Percentiles rank a stretch among this genome's conserved stretches.
Evolutionary conservation across 257 asterid species (phyloP).

Genomic region (Ophiorrhiza pumila): DNA sequence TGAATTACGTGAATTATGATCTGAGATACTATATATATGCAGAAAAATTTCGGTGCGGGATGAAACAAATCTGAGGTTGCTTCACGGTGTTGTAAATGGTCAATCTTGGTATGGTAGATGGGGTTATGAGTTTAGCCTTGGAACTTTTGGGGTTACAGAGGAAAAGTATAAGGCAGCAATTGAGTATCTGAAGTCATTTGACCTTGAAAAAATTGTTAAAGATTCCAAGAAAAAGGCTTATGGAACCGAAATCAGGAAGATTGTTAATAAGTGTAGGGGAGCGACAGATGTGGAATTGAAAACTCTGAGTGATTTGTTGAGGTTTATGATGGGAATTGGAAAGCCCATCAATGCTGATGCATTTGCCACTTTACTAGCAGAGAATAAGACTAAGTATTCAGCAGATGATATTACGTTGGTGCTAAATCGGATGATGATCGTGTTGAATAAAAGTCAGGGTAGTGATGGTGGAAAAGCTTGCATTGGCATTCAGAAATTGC

Average conservation of each 20-base stretch:
- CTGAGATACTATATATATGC: conserved; percentile 19
- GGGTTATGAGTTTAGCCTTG: conserved; percentile 57
- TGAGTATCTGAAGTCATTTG: conserved; percentile 38
- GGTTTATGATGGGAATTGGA: conserved; percentile 40
- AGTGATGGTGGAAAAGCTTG: conserved; percentile 24
- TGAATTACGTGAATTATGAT: not conserved
- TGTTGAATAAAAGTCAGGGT: conserved; percentile 43
- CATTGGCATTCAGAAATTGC: conserved; percentile 59
- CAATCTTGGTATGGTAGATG: conserved; percentile 58
- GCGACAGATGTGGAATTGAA: conserved; percentile 40
- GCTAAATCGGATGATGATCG: conserved; percentile 43
- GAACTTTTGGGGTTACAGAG: conserved; percentile 41
- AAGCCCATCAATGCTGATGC: conserved; percentile 30
- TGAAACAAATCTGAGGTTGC: conserved; percentile 45
- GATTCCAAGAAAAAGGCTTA: conserved; percentile 34
- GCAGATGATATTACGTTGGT: conserved; percentile 49
- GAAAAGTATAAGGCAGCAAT: conserved; percentile 34
- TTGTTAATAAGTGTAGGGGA: conserved; percentile 41
- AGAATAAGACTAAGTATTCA: conserved; percentile 71
- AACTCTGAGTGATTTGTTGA: conserved; percentile 54
- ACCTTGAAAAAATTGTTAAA: conserved; percentile 39
- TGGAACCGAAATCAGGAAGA: conserved; percentile 33
- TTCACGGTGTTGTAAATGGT: conserved; percentile 49
- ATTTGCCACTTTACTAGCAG: conserved; percentile 45
- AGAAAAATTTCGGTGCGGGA: conserved; percentile 58